Conservation (phyloP, 2,329 filamentous ascomycete genomes). For the Colletotrichum tofieldiae region DNA sequence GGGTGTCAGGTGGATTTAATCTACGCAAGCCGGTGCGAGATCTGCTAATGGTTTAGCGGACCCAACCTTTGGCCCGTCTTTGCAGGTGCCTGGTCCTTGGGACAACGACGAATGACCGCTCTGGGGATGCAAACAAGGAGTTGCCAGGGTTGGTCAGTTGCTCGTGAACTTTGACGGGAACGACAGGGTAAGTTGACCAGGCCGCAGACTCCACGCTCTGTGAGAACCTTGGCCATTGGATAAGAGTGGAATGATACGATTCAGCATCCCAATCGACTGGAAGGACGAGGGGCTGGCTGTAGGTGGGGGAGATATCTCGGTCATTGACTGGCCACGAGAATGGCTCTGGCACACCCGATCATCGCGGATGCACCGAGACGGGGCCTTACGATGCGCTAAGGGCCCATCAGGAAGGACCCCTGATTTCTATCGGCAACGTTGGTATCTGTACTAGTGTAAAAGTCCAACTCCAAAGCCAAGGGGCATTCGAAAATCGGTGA, state of each 20-base stretch:
- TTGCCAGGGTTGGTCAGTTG: background rate
- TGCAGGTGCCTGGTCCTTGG: slow-evolving; percentile 4
- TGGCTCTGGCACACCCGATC: slow-evolving; percentile 16
- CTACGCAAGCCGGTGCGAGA: slow-evolving; percentile 14
- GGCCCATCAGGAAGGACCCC: slow-evolving; percentile 39
- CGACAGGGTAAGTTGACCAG: slow-evolving; percentile 1
- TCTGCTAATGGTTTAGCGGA: slow-evolving; percentile 21
- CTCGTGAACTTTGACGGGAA: background rate
- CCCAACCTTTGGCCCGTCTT: slow-evolving; percentile 10
- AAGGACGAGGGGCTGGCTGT: slow-evolving; percentile 20
- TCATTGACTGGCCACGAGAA: slow-evolving; percentile 25
- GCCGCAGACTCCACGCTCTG: slow-evolving; percentile 7
- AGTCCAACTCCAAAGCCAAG: background rate
- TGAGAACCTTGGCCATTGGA: slow-evolving; percentile 19
- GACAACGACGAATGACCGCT: slow-evolving; percentile 2
- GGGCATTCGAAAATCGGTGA: slow-evolving; percentile 17
- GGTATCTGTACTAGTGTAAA: slow-evolving; percentile 1
- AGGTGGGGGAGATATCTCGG: slow-evolving; percentile 16
- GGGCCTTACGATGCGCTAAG: slow-evolving; percentile 41
- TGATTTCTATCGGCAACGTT: slow-evolving; percentile 36
- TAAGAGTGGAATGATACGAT: slow-evolving; percentile 34
- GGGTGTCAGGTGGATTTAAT: slow-evolving; percentile 13
- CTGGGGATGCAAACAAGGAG: slow-evolving; percentile 12
- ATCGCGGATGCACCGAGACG: slow-evolving; percentile 43
- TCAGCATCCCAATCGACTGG: slow-evolving; percentile 41